Percentiles rank a stretch among this genome's conserved stretches.
These are phyloP conservation scores for Pseudonitzschia pungens DNA, from an alignment of 108 stramenopile species.

Conservation along the genomic window DNA sequence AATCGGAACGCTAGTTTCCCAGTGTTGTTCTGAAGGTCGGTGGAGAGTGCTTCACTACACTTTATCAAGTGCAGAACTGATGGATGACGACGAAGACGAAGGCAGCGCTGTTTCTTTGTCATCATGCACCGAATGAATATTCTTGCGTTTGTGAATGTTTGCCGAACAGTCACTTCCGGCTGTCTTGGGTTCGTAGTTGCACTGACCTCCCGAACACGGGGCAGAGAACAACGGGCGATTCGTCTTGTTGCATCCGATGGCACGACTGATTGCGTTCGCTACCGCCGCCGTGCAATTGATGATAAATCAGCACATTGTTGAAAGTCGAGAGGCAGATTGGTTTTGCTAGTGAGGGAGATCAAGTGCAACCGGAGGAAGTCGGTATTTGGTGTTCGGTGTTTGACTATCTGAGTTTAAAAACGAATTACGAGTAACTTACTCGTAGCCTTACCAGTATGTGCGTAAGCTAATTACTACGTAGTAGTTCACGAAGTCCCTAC, in stretches of 20 bases:
- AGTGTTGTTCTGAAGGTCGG: background rate
- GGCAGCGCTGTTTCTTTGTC: background rate
- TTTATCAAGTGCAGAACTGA: background rate
- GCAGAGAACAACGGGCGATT: background rate
- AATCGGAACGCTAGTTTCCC: background rate
- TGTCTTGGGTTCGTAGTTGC: background rate
- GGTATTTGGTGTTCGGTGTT: no score
- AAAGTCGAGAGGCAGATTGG: no score
- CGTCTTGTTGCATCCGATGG: background rate
- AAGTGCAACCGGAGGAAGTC: no score
- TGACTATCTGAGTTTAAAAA: no score
- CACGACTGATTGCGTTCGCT: background rate
- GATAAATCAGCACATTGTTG: background rate
- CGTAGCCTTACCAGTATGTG: no score
- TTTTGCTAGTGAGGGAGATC: no score
- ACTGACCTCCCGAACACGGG: background rate
- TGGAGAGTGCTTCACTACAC: background rate
- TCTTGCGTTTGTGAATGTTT: background rate
- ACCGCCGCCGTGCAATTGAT: background rate
- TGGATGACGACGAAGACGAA: background rate
- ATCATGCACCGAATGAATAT: background rate
- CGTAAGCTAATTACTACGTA: no score
- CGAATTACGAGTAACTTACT: no score
- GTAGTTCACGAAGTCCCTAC: no score
- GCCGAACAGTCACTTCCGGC: background rate